A percentile compares a stretch with the other conserved stretches of the same genome.
Conservation (phyloP, 2,329 filamentous ascomycete species). For the Diaporthe velutina region DNA sequence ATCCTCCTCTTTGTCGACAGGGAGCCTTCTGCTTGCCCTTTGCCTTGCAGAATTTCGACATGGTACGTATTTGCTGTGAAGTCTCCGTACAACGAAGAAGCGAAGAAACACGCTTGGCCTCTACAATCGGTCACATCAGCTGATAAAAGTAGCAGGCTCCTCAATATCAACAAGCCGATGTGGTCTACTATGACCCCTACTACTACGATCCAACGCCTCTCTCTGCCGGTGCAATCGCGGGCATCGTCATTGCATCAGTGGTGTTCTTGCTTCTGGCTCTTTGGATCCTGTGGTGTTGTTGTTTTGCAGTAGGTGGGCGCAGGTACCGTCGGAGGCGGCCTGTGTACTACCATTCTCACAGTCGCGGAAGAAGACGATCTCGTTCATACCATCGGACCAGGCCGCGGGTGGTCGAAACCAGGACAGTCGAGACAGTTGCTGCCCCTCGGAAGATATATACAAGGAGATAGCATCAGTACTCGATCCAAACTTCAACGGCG, state of each 20-base stretch:
- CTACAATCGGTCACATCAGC: background rate
- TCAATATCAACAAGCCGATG: conserved; percentile 9
- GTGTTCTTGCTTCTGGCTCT: background rate
- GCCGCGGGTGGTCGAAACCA: background rate
- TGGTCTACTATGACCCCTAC: conserved; percentile 14
- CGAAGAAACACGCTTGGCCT: background rate
- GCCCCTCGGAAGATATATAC: background rate
- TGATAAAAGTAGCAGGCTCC: background rate
- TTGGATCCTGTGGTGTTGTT: conserved; percentile 12
- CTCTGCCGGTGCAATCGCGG: background rate
- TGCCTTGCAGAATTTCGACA: background rate
- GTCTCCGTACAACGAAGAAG: background rate
- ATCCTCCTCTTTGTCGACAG: background rate
- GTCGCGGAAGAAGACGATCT: conserved; percentile 4
- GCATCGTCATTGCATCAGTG: conserved; percentile 1
- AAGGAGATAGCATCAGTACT: background rate
- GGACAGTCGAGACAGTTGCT: background rate
- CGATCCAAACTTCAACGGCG: background rate
- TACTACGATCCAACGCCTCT: background rate
- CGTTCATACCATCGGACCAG: background rate
- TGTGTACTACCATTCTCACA: background rate
- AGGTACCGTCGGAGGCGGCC: background rate
- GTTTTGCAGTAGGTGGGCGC: background rate
- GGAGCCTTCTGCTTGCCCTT: background rate
- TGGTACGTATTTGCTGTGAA: background rate